Conservation (phyloP, 306 rosid genomes). For the Trifolium repens region DNA sequence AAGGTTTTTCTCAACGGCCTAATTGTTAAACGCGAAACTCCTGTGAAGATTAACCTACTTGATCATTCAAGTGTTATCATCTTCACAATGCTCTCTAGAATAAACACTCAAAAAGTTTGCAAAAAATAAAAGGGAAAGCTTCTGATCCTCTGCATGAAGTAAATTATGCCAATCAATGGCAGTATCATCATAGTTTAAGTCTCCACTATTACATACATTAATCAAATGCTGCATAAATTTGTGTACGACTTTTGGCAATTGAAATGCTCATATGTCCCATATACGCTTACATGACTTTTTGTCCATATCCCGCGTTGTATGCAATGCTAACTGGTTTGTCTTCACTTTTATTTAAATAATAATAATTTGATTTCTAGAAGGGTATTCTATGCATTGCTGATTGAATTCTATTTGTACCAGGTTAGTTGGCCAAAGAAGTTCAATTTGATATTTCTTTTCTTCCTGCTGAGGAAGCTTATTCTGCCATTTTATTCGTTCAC, state of each 20-base stretch:
- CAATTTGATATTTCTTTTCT: slow-evolving; percentile 88
- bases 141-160: slow-evolving; percentile 11
- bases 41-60: too few species aligned
- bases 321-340: slow-evolving; percentile 33
- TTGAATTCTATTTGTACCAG: slow-evolving; percentile 57
- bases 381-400: slow-evolving; percentile 25
- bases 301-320: not conserved
- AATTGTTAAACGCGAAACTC: too few species aligned
- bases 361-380: slow-evolving; percentile 29
- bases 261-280: slow-evolving; percentile 4
- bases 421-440: slow-evolving; percentile 79
- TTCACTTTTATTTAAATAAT: slow-evolving; percentile 25
- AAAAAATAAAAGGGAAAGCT: not conserved
- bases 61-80: too few species aligned
- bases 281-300: slow-evolving; percentile 6
- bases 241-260: not conserved
- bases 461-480: slow-evolving; percentile 92
- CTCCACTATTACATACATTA: not conserved
- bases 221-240: slow-evolving; percentile 26
- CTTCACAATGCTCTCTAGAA: too few species aligned
- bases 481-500: slow-evolving; percentile 98
- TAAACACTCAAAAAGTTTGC: too few species aligned
- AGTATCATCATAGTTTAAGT: slow-evolving; percentile 1
- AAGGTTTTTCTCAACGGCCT: too few species aligned
- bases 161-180: slow-evolving; percentile 32